phyloP scores from a whole-genome alignment of 2,329 filamentous ascomycete genomes.

The Neophaeococcomyces mojaviensis region DNA sequence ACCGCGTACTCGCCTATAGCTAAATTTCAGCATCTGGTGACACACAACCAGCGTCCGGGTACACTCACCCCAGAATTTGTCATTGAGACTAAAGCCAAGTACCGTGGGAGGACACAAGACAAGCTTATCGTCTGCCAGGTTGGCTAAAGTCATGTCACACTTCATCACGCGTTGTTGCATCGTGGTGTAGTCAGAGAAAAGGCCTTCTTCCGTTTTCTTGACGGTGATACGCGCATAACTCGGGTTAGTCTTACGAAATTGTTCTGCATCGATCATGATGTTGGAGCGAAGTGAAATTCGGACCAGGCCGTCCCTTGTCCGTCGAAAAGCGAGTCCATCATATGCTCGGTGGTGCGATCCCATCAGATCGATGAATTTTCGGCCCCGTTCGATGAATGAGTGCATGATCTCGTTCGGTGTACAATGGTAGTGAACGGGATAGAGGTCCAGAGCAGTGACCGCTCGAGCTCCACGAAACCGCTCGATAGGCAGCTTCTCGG shows the following conservation, averaged over 20 bases:
- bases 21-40: neutral
- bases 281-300: slow-evolving; percentile 20
- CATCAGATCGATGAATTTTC: slow-evolving; percentile 26
- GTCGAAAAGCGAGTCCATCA: slow-evolving; percentile 28
- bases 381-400: slow-evolving; percentile 24
- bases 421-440: slow-evolving; percentile 27
- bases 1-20: slow-evolving; percentile 21
- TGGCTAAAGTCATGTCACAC: neutral
- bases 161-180: neutral
- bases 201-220: slow-evolving; percentile 10
- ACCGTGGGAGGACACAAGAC: slow-evolving; percentile 22
- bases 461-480: slow-evolving; percentile 25
- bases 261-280: slow-evolving; percentile 26
- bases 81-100: slow-evolving; percentile 11
- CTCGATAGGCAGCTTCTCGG: slow-evolving; percentile 21
- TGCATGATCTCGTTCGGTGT: slow-evolving; percentile 18
- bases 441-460: slow-evolving; percentile 27
- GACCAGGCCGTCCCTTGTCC: slow-evolving; percentile 22
- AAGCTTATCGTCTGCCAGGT: slow-evolving; percentile 16
- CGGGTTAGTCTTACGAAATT: slow-evolving; percentile 25
- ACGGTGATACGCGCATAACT: slow-evolving; percentile 14
- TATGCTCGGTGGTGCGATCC: slow-evolving; percentile 26
- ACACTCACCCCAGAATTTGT: slow-evolving; percentile 21
- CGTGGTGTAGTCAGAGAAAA: neutral
- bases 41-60: neutral